Percentiles rank a stretch among this genome's conserved stretches.
phyloP scores from a whole-genome alignment of 2,329 filamentous ascomycete species.

The Metarhizium guizhouense region DNA sequence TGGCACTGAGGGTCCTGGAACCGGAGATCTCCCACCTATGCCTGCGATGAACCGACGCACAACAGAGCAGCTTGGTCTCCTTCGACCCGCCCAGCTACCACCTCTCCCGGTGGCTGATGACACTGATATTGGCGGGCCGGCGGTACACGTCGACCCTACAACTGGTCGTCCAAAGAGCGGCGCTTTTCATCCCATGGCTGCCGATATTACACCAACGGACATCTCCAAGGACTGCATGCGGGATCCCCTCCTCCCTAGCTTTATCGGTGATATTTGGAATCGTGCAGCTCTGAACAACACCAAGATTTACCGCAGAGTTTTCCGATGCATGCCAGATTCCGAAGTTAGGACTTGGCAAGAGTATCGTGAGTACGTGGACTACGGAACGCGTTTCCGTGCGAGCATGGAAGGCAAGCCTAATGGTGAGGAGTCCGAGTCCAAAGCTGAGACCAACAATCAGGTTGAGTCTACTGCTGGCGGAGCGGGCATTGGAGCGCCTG shows the following conservation, averaged over 20 bases:
- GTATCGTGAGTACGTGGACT: constrained; percentile 76
- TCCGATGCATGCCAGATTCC: constrained; percentile 93
- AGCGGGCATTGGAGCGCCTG: constrained; percentile 34
- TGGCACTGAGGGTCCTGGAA: constrained; percentile 24
- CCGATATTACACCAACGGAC: constrained; percentile 63
- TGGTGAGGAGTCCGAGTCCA: constrained; percentile 40
- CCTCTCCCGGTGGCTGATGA: constrained; percentile 64
- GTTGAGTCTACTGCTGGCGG: constrained; percentile 23
- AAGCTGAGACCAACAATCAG: constrained; percentile 24
- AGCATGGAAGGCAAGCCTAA: constrained; percentile 47
- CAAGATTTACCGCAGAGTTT: constrained; percentile 84
- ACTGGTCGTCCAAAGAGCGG: constrained; percentile 37
- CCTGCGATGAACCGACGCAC: constrained; percentile 48
- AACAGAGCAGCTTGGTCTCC: constrained; percentile 59
- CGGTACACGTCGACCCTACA: constrained; percentile 43
- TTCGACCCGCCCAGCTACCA: constrained; percentile 60
- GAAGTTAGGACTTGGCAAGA: constrained; percentile 90
- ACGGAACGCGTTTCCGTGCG: constrained; percentile 68
- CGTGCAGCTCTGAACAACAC: constrained; percentile 89
- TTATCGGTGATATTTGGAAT: constrained; percentile 84
- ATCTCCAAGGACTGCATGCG: constrained; percentile 90
- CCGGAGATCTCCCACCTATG: constrained; percentile 48
- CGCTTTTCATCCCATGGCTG: constrained; percentile 42
- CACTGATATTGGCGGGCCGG: constrained; percentile 71
- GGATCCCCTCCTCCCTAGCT: constrained; percentile 73